Base-by-base conservation (phyloP, 163 green algal genomes). In the Chlamydomonas reinhardtii region DNA sequence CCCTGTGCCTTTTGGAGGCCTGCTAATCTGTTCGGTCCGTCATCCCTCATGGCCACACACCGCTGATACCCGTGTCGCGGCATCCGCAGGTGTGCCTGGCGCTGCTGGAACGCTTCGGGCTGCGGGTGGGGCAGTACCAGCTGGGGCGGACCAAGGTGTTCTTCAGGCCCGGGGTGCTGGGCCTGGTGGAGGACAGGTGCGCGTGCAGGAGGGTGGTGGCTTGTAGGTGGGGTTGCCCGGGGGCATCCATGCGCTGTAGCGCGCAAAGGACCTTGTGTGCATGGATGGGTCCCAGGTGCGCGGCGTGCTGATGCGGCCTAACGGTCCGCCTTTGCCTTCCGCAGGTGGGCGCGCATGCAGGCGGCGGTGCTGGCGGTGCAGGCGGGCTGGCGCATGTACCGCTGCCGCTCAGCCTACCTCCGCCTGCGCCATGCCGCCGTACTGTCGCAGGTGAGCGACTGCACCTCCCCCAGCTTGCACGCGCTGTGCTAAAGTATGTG, bases 71-170 rank as follows among this genome's bases (percentile, higher is more conserved):
- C 39, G 5, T 14, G 8, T 14, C 39, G 8, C 39, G 5, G 39
- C 8, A 48, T 48, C 39, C 8, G 24, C 82, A 92, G 48, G 84
- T 91, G 29, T 96, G 93, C 87, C 34, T 90, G 66, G 65, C 77
- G 59, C 83, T 98, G 74, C 91, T 98, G 71, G 62, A 88, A 8
- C 72, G 92, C 73, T 98, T 98, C 81, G 61, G 89, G 8, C 90
- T 98, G 27, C 74, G 83, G 4, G 5, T 68, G 4, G 83, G 70
- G 16, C 89, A 94, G 74, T 93, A 91, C 71, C 89, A 94, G 86
- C 89, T 95, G 88, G 96, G 96, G 35, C 91, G 77, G 54, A 98
- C 94, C 59, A 96, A 96, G 85, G 82, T 99, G 24, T 99, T 99
- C 90, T 97, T 98, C 79, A 74, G 92, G 32, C 89, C 95, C n/a